Percentiles rank a stretch among this genome's conserved stretches.
phyloP scores from a whole-genome alignment of 106 monocot species.

The Dendrobium catenatum region DNA sequence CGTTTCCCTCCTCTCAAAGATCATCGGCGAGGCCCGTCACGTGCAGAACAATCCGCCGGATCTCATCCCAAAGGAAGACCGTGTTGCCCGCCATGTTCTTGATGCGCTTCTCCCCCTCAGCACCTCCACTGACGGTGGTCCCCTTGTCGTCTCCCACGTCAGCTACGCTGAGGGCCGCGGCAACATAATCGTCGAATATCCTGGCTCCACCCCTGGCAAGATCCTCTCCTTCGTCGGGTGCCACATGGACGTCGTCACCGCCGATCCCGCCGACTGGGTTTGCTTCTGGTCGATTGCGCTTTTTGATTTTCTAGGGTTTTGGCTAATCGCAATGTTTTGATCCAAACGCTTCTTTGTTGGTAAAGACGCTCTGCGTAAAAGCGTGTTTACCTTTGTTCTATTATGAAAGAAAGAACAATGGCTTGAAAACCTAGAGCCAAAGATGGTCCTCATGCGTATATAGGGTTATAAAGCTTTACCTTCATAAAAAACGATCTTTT shows the following conservation, averaged over 20 bases:
- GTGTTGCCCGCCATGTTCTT: slow-evolving; percentile 84
- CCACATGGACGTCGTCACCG: slow-evolving; percentile 98
- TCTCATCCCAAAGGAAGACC: slow-evolving; percentile 74
- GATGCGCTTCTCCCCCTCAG: slow-evolving; percentile 57
- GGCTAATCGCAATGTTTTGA: background rate
- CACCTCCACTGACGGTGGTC: slow-evolving; percentile 62
- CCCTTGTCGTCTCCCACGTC: slow-evolving; percentile 64
- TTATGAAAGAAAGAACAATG: background rate
- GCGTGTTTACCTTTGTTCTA: background rate
- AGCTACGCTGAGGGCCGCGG: slow-evolving; percentile 60
- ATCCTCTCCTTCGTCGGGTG: slow-evolving; percentile 68
- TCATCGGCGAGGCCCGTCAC: slow-evolving; percentile 73
- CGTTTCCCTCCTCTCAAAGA: slow-evolving; percentile 65
- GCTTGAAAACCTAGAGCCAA: background rate
- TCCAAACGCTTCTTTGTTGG: background rate
- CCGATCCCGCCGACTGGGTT: slow-evolving; percentile 78
- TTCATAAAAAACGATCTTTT: background rate
- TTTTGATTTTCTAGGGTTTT: background rate
- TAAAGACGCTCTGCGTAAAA: background rate
- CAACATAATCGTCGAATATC: slow-evolving; percentile 91
- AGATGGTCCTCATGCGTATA: background rate
- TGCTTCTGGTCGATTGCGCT: background rate
- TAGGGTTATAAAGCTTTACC: background rate
- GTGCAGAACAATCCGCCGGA: slow-evolving; percentile 98
- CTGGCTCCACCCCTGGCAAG: slow-evolving; percentile 47